Conservation (phyloP, 257 asterid genomes). For the Ophiorrhiza pumila region DNA sequence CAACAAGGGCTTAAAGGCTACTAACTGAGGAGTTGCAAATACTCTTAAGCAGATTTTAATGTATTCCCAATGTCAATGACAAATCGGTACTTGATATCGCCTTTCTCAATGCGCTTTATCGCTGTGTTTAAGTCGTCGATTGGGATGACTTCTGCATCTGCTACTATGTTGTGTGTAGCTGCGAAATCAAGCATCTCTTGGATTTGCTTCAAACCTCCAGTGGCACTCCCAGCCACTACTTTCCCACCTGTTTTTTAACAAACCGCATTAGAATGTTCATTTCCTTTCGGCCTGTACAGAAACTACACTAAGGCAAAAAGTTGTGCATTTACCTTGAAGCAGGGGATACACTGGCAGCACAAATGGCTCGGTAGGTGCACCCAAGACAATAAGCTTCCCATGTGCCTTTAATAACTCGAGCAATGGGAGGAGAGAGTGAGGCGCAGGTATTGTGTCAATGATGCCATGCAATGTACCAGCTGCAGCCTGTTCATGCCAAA, state of each 20-base stretch:
- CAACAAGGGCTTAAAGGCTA: background rate
- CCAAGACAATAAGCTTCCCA: slow-evolving; percentile 29
- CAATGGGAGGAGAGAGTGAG: slow-evolving; percentile 36
- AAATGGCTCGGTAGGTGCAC: background rate
- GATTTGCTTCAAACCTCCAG: slow-evolving; percentile 21
- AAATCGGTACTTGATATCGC: slow-evolving; percentile 22
- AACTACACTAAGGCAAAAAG: background rate
- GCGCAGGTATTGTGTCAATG: slow-evolving; percentile 42
- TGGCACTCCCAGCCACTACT: no score
- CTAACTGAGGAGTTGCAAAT: background rate
- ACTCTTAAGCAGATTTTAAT: background rate
- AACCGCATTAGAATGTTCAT: background rate
- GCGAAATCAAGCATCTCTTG: slow-evolving; percentile 25
- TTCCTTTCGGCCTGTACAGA: background rate
- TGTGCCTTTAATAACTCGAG: slow-evolving; percentile 38
- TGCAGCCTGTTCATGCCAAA: slow-evolving; percentile 30
- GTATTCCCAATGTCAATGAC: no score
- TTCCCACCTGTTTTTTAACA: slow-evolving; percentile 12
- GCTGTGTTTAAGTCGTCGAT: slow-evolving; percentile 22
- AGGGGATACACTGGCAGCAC: background rate
- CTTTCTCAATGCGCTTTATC: slow-evolving; percentile 19
- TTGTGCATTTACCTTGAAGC: background rate
- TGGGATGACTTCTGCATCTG: slow-evolving; percentile 19
- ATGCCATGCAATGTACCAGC: slow-evolving; percentile 47
- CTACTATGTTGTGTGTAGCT: slow-evolving; percentile 18